These are phyloP conservation scores for Cetradonia linearis DNA, from an alignment of 495 filamentous ascomycete species.

Conservation along the genomic window DNA sequence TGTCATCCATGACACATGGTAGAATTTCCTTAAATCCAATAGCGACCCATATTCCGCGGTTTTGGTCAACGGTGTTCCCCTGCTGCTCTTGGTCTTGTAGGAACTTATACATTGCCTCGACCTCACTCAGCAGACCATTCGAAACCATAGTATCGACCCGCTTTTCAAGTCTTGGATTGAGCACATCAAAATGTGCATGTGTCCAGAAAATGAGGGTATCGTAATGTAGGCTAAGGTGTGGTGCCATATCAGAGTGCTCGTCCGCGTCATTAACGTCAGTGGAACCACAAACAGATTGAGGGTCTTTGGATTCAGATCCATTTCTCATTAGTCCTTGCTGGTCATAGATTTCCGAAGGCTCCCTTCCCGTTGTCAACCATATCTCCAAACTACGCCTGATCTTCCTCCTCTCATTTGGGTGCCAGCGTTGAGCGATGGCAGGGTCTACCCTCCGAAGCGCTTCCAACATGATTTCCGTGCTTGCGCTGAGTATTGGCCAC, in stretches of 20 bases:
- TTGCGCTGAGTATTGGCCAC: constrained; percentile 62
- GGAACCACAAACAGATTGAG: background rate
- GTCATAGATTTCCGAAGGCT: constrained; percentile 79
- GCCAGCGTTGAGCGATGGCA: constrained; percentile 81
- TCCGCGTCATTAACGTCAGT: background rate
- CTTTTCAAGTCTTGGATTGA: constrained; percentile 58
- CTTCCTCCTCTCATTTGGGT: constrained; percentile 83
- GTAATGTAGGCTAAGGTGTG: constrained; percentile 35
- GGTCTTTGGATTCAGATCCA: constrained; percentile 14
- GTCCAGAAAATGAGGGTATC: constrained; percentile 76
- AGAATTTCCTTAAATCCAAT: constrained; percentile 92
- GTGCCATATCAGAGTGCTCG: constrained; percentile 4
- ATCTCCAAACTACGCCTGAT: constrained; percentile 86
- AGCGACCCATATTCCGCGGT: constrained; percentile 83
- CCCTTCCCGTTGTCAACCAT: constrained; percentile 64
- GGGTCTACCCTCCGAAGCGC: constrained; percentile 75
- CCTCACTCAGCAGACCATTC: constrained; percentile 62
- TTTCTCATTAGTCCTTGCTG: constrained; percentile 45
- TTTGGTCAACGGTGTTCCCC: constrained; percentile 52
- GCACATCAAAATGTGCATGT: constrained; percentile 54
- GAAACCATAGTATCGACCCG: constrained; percentile 78
- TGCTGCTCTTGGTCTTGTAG: constrained; percentile 36
- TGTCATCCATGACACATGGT: constrained; percentile 49
- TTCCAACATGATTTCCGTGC: constrained; percentile 58
- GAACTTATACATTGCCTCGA: constrained; percentile 48